Conservation (phyloP, 1,139 yeast genomes). For the Eremothecium cymbalariae region DNA sequence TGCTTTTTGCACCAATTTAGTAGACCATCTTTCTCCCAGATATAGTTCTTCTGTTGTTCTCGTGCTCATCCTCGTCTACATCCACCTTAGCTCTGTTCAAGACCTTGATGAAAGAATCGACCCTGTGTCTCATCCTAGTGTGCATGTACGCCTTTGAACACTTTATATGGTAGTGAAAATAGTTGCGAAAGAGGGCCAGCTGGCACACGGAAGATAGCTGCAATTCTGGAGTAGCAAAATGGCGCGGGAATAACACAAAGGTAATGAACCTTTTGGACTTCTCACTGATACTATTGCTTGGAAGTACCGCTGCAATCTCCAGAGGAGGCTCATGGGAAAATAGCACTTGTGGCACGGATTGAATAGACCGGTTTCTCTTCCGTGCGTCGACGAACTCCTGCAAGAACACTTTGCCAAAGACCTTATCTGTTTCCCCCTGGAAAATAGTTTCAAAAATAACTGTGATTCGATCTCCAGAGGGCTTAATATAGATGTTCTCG, state of each 20-base stretch:
- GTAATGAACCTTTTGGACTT: slow-evolving; percentile 68
- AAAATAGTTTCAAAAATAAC: slow-evolving; percentile 90
- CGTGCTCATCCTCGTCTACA: slow-evolving; percentile 56
- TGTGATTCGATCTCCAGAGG: slow-evolving; percentile 93
- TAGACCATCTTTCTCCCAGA: slow-evolving; percentile 32
- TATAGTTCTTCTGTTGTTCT: slow-evolving; percentile 28
- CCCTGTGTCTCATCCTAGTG: slow-evolving; percentile 95
- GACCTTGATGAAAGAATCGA: slow-evolving; percentile 85
- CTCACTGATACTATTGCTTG: slow-evolving; percentile 30
- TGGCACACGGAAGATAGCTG: slow-evolving; percentile 66
- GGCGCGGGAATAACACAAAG: slow-evolving; percentile 58
- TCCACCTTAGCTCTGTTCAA: slow-evolving; percentile 97
- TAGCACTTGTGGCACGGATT: slow-evolving; percentile 96
- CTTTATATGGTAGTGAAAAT: slow-evolving; percentile 96
- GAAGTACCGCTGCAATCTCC: slow-evolving; percentile 44
- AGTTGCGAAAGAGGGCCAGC: slow-evolving; percentile 85
- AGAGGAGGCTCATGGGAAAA: slow-evolving; percentile 93
- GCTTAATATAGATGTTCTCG: slow-evolving; percentile 83
- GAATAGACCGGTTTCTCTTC: slow-evolving; percentile 85
- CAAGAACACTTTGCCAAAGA: slow-evolving; percentile 87
- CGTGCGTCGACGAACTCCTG: slow-evolving; percentile 98
- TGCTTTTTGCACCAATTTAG: too few relatives aligned
- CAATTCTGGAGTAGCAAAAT: slow-evolving; percentile 40
- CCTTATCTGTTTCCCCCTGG: slow-evolving; percentile 94
- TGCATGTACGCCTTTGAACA: slow-evolving; percentile 98